A percentile compares a stretch with the other conserved stretches of the same genome.
These are phyloP conservation scores for Candida insectalens DNA, from an alignment of 805 yeast genomes.

Conservation along the genomic window DNA sequence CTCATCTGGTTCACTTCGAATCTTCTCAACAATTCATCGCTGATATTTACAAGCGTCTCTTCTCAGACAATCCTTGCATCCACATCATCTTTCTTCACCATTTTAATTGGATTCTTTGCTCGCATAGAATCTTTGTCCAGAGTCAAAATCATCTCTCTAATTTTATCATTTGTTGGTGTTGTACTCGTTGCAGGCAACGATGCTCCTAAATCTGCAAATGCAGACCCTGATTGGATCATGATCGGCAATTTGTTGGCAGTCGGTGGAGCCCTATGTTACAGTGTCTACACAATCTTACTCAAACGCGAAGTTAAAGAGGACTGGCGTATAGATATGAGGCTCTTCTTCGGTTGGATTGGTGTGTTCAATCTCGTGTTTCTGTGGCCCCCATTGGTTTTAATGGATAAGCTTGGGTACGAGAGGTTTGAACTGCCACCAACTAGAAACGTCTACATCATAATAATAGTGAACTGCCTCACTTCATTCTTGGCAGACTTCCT, in stretches of 20 bases:
- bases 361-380: constrained; percentile 60
- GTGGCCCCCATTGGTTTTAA: constrained; percentile 73
- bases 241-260: constrained; percentile 77
- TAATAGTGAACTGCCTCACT: constrained; percentile 58
- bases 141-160: constrained; percentile 59
- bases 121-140: constrained; percentile 60
- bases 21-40: constrained; percentile 77
- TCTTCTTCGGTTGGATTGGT: constrained; percentile 94
- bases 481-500: constrained; percentile 85
- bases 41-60: constrained; percentile 85
- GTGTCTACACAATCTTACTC: constrained; percentile 78
- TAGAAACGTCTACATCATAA: constrained; percentile 37
- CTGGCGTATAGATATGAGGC: constrained; percentile 67
- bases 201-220: constrained; percentile 13
- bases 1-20: constrained; percentile 87
- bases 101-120: constrained; percentile 66
- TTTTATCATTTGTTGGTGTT: constrained; percentile 71
- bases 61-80: constrained; percentile 90
- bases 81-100: constrained; percentile 88
- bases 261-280: constrained; percentile 82
- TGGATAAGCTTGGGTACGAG: constrained; percentile 61
- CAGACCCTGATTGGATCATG: constrained; percentile 16
- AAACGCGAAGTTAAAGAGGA: constrained; percentile 69
- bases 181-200: constrained; percentile 69
- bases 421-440: constrained; percentile 60